Conservation (phyloP, 352 stramenopile species). For the Globisporangium cylindrosporum region DNA sequence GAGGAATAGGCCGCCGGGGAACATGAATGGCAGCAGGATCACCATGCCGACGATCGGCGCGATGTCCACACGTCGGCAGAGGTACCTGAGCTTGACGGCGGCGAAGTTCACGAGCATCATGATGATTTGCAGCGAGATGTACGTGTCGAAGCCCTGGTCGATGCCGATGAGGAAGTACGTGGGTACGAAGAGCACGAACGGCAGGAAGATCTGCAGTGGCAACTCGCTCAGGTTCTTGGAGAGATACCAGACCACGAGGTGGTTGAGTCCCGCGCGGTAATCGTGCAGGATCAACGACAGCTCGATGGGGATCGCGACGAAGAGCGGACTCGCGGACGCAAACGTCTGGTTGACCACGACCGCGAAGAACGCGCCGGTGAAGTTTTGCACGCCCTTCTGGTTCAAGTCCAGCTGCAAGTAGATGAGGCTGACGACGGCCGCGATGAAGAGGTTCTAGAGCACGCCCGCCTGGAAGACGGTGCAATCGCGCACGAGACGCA, state of each 20-base stretch:
- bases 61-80: slow-evolving; percentile 30
- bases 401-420: slow-evolving; percentile 40
- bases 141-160: slow-evolving; percentile 25
- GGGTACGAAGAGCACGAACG: slow-evolving; percentile 32
- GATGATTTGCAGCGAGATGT: slow-evolving; percentile 36
- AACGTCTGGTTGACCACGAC: slow-evolving; percentile 43
- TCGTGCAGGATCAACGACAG: slow-evolving; percentile 36
- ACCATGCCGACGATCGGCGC: slow-evolving; percentile 41
- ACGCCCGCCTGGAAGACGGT: slow-evolving; percentile 27
- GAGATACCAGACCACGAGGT: slow-evolving; percentile 38
- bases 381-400: slow-evolving; percentile 43
- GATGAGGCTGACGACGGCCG: slow-evolving; percentile 39
- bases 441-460: slow-evolving; percentile 34
- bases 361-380: slow-evolving; percentile 42
- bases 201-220: slow-evolving; percentile 41
- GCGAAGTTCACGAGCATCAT: slow-evolving; percentile 32
- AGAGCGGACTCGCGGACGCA: slow-evolving; percentile 18
- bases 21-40: slow-evolving; percentile 40
- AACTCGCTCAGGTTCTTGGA: slow-evolving; percentile 53
- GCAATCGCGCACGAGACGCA: slow-evolving; percentile 32
- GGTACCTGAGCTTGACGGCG: slow-evolving; percentile 34
- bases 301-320: slow-evolving; percentile 26
- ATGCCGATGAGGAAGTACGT: slow-evolving; percentile 50
- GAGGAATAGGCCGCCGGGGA: slow-evolving; percentile 50
- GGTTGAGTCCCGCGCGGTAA: slow-evolving; percentile 40